Base-by-base conservation (phyloP, 2,329 filamentous ascomycete genomes). In the Trichoderma sp. region DNA sequence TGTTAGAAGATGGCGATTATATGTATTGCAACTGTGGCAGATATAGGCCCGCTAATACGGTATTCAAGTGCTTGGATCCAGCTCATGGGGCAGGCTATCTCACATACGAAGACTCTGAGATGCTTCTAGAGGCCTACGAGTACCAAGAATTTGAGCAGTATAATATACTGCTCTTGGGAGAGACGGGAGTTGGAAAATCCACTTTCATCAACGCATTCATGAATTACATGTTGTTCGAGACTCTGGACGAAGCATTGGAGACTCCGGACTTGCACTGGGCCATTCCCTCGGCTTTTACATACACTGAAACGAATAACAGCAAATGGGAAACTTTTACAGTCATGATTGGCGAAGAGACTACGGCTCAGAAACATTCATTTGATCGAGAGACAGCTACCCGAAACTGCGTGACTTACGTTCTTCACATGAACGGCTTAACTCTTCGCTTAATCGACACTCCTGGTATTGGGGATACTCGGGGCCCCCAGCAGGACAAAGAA, bases 161-260 rank as follows among this genome's bases (percentile, higher is more conserved):
- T n/a, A 84, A 84, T 55, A 81, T 85, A 24, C 68, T 85, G 21
- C 78, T 85, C 4, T 74, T 85, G 0, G 83, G 83, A 0, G 82
- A 84, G 71, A 83, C 82, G 0, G 83, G 82, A 0, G 83, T 84
- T 0, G 83, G 83, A 0, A 85, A 85, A 62, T 83, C 80, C 1
- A 84, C 83, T 0, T 85, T 80, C 55, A 84, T 85, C 72, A 85
- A 84, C 58, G 79, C 81, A 0, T 83, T 85, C 37, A 72, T 81
- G 71, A 85, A 85, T 69, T 85, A 84, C 68, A 70, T 85, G 7
- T 74, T 71, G 0, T 80, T 77, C 56, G 73, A 77, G 0, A 76
- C 76, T 1, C 74, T 84, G 0, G 77, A 82, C 6, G 79, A 84
- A 2, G 82, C 81, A 0, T 16, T 58, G 13, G 37, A 68, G 0